Percentiles rank a stretch among this genome's conserved stretches.
Evolutionary conservation across 768 basidiomycete genomes (phyloP).

Genomic region (Lactifluus echinatus): DNA sequence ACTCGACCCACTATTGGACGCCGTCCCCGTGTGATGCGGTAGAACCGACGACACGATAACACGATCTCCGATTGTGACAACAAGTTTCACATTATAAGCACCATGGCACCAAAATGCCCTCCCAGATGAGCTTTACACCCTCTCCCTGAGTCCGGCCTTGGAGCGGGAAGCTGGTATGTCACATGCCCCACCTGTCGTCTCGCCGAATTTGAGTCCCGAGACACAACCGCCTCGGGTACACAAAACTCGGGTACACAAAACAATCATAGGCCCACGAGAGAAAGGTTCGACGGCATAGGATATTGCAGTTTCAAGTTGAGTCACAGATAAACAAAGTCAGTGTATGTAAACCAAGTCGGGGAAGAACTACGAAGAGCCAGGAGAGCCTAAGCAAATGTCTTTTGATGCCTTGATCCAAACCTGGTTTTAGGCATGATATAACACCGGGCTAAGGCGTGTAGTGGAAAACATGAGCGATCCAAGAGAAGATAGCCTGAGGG

Average conservation of each 20-base stretch:
- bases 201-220: conserved; percentile 34
- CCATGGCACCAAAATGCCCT: conserved; percentile 44
- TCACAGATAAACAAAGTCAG: background rate
- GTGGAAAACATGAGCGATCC: background rate
- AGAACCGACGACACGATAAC: too few relatives aligned
- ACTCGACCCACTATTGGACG: background rate
- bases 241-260: too few relatives aligned
- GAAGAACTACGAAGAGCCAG: too few relatives aligned
- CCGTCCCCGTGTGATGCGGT: too few relatives aligned
- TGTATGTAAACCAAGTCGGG: background rate
- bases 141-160: conserved; percentile 29
- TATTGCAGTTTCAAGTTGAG: background rate
- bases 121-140: conserved; percentile 35
- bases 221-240: conserved; percentile 25
- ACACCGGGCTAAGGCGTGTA: conserved; percentile 47
- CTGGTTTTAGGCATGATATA: conserved; percentile 50
- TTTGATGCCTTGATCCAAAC: conserved; percentile 54
- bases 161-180: conserved; percentile 28
- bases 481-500: background rate
- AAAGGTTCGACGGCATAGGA: conserved; percentile 16
- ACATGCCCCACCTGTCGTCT: conserved; percentile 36
- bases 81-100: background rate
- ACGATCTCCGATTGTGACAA: background rate
- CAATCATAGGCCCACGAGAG: conserved; percentile 2
- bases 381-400: too few relatives aligned